Base-by-base conservation (phyloP, 352 stramenopile genomes). In the Aphanomyces cochlioides region DNA sequence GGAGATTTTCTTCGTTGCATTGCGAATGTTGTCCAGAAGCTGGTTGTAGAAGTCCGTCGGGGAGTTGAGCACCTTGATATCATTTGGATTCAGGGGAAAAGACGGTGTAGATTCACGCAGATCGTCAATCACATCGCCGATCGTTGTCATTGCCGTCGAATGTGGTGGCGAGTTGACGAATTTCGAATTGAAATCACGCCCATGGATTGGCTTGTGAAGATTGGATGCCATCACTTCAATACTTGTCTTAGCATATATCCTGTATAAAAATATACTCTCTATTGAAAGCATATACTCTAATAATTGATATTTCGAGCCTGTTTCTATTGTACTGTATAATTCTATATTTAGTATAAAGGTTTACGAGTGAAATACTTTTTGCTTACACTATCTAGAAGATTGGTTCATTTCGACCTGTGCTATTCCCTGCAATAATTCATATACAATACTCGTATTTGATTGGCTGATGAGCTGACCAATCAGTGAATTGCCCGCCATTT, bases 1-100 rank as follows among this genome's bases (percentile, higher is more conserved):
- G 38, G 79, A 83, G 21, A 92, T 78, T 37, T 78, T 79, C 13
- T 45, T 71, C 66, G 79, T 67, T 36, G 85, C 85, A 7, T 66
- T 53, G 43, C 76, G 75, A 43, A 93, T 83, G 69, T 90, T 89
- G 71, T 61, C 53, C 47, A 90, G 48, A 41, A 93, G 67, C 61
- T 82, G 76, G 66, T 87, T 74, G 75, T 89, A 90, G 56, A 92
- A 93, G 17, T 69, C 70, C 7, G 73, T 77, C 6, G 85, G 85
- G 8, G 79, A 79, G 45, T 78, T 48, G 34, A 92, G 72, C 13
- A 90, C 73, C 40, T 69, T 39, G 12, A 93, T 75, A 45, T 87
- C 69, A n/a, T 79, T 63, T 36, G 79, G 84, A 13, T 74, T 69
- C 15, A 93, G 60, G 28, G 81, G 81, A 61, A 92, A 92, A n/a